Conservation (phyloP, 495 filamentous ascomycete genomes). For the Aspergillus ellipticus region DNA sequence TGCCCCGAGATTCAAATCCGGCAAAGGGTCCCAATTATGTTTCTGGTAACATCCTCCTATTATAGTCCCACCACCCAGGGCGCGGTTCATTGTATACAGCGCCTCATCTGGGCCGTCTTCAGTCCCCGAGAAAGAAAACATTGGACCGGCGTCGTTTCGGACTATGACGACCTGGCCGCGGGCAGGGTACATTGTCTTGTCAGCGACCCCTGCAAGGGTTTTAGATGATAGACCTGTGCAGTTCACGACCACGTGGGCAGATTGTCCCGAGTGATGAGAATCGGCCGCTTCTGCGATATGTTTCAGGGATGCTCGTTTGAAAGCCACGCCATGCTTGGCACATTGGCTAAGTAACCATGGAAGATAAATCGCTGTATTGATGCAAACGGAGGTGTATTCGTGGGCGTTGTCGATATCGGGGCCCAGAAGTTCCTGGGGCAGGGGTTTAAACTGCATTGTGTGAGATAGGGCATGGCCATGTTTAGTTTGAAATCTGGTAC, state of each 20-base stretch:
- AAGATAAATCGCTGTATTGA: constrained; percentile 85
- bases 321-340: constrained; percentile 60
- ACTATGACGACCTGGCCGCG: constrained; percentile 86
- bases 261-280: constrained; percentile 43
- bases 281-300: constrained; percentile 67
- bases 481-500: too few species aligned
- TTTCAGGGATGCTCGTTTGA: constrained; percentile 54
- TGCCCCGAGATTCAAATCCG: too few species aligned
- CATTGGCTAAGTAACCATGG: constrained; percentile 79
- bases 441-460: neutral
- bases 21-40: constrained; percentile 79
- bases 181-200: constrained; percentile 62
- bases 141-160: constrained; percentile 64
- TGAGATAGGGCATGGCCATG: too few species aligned
- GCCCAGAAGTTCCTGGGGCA: constrained; percentile 54
- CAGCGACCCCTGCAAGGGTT: constrained; percentile 74
- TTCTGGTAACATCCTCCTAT: constrained; percentile 84
- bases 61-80: constrained; percentile 67
- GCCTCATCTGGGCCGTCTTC: constrained; percentile 76
- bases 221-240: constrained; percentile 71
- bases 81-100: constrained; percentile 77
- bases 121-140: constrained; percentile 61
- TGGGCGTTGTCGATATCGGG: constrained; percentile 64
- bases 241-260: constrained; percentile 67
- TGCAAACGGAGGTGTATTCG: constrained; percentile 79